These are phyloP conservation scores for Austroboletus novae-zelandiae DNA, from an alignment of 1,284 basidiomycete genomes.

Conservation along the genomic window DNA sequence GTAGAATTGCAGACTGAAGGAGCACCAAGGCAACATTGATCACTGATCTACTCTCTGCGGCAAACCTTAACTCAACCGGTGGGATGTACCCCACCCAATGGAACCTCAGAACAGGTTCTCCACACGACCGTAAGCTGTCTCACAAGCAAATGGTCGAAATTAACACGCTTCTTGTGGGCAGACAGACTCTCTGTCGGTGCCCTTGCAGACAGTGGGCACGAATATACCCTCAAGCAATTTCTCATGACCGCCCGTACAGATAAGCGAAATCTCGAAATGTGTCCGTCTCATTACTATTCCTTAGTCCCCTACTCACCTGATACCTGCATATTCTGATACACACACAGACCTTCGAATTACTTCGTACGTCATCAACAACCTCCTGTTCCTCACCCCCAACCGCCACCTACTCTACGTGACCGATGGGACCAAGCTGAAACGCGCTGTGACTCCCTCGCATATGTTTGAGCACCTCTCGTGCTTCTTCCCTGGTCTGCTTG, in stretches of 20 bases:
- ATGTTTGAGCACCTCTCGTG: conserved; percentile 75
- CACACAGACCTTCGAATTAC: conserved; percentile 58
- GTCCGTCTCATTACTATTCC: conserved; percentile 39
- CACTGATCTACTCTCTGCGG: conserved; percentile 46
- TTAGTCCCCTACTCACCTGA: background rate
- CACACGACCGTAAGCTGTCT: conserved; percentile 37
- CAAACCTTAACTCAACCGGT: conserved; percentile 41
- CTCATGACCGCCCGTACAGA: conserved; percentile 62
- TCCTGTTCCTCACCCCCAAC: conserved; percentile 63
- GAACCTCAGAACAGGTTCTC: conserved; percentile 42
- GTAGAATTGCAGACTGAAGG: background rate
- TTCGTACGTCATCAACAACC: conserved; percentile 57
- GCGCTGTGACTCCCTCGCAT: conserved; percentile 40
- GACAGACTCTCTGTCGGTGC: conserved; percentile 57
- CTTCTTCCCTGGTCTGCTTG: conserved; percentile 73
- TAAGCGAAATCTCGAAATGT: conserved; percentile 58
- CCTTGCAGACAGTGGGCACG: conserved; percentile 67
- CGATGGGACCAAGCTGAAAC: conserved; percentile 37
- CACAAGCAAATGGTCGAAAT: background rate
- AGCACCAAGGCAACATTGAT: conserved; percentile 23
- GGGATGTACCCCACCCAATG: conserved; percentile 58
- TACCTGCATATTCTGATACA: too few species aligned
- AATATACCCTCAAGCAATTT: conserved; percentile 74
- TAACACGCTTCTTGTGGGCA: conserved; percentile 17
- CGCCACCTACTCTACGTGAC: conserved; percentile 72